A percentile compares a stretch with the other conserved stretches of the same genome.
These are phyloP conservation scores for Basidiobolus meristosporus DNA, from an alignment of 371 early-diverging fungal genomes.

Conservation along the genomic window DNA sequence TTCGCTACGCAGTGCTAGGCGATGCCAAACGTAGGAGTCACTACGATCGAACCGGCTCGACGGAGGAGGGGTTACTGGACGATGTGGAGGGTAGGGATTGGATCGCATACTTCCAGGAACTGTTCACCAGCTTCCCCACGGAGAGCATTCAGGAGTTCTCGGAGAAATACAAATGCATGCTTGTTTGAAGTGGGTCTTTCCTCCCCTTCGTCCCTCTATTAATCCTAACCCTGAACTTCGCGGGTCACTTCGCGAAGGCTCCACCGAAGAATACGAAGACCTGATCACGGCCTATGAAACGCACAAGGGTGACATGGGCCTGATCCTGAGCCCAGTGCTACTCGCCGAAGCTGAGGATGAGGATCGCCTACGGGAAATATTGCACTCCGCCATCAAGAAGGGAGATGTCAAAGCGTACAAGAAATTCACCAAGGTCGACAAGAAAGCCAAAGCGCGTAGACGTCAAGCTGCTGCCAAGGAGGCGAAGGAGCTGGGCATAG, in stretches of 20 bases:
- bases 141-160: conserved; percentile 53
- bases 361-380: conserved; percentile 34
- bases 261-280: conserved; percentile 68
- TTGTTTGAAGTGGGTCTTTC: conserved; percentile 1
- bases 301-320: conserved; percentile 51
- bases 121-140: conserved; percentile 58
- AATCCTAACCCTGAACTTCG: neutral
- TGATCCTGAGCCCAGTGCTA: conserved; percentile 41
- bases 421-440: conserved; percentile 27
- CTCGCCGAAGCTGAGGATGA: conserved; percentile 45
- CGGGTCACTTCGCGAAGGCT: conserved; percentile 22
- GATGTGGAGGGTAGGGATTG: conserved; percentile 38
- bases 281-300: conserved; percentile 42
- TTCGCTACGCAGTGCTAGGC: conserved; percentile 71
- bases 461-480: conserved; percentile 25
- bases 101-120: conserved; percentile 65
- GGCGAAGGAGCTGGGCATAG: conserved; percentile 22
- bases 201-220: conserved; percentile 4
- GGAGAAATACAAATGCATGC: conserved; percentile 33
- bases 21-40: conserved; percentile 45
- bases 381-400: conserved; percentile 37
- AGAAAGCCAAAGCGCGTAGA: conserved; percentile 23
- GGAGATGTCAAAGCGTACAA: conserved; percentile 23
- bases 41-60: conserved; percentile 62
- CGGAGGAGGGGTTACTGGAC: conserved; percentile 17